Conservation (phyloP, 306 rosid genomes). For the Prunus fruticosa region DNA sequence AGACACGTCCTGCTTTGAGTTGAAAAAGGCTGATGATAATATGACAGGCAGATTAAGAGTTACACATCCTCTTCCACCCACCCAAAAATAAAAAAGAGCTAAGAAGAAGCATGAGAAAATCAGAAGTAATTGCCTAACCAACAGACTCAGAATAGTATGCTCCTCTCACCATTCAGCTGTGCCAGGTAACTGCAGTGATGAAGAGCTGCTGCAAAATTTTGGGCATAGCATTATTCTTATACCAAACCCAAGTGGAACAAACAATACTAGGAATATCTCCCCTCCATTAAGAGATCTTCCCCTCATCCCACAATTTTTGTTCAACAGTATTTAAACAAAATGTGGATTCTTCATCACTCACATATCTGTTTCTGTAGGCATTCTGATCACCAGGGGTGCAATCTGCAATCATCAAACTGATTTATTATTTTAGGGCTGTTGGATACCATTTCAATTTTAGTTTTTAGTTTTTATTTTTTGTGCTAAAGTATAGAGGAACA, state of each 20-base stretch:
- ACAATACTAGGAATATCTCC: conserved; percentile 26
- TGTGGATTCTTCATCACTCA: no score
- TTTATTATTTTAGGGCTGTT: background rate
- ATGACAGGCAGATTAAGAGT: background rate
- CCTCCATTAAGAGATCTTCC: conserved; percentile 22
- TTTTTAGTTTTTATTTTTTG: no score
- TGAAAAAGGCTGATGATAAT: background rate
- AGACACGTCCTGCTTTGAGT: background rate
- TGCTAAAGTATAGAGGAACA: no score
- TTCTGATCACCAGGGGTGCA: conserved; percentile 17
- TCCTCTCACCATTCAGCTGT: conserved; percentile 15
- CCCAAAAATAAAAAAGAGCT: background rate
- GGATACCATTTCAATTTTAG: no score
- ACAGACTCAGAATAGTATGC: background rate
- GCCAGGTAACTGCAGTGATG: background rate
- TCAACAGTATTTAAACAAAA: background rate
- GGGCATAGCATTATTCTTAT: conserved; percentile 6
- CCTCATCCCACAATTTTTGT: background rate
- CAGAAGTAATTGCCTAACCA: background rate
- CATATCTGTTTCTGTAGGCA: background rate
- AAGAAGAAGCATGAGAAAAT: background rate
- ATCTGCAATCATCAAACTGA: conserved; percentile 27
- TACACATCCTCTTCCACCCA: background rate
- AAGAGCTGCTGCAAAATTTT: conserved; percentile 27
- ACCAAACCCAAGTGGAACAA: conserved; percentile 22